Conservation (phyloP, 2,329 filamentous ascomycete genomes). For the Aspergillus sp. region DNA sequence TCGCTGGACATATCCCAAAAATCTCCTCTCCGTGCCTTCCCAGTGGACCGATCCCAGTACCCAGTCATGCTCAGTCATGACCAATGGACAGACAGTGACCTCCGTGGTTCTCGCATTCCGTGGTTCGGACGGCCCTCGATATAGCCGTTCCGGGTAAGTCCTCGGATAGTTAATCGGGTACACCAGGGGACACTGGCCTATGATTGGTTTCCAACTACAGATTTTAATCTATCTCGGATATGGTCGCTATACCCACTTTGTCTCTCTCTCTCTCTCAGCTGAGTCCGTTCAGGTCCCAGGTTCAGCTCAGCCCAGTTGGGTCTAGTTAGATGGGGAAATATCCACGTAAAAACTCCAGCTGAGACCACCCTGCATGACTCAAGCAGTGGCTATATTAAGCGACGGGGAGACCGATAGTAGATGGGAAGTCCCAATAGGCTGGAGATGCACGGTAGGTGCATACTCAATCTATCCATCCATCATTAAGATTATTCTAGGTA, state of each 20-base stretch:
- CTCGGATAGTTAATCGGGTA: slow-evolving; percentile 10
- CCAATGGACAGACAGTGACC: background rate
- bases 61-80: background rate
- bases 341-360: background rate
- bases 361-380: background rate
- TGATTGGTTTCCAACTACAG: slow-evolving; percentile 6
- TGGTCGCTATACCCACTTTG: background rate
- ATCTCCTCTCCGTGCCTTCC: background rate
- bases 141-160: background rate
- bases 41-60: background rate
- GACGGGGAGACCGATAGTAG: background rate
- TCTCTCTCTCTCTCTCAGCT: background rate
- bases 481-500: background rate
- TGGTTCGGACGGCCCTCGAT: background rate
- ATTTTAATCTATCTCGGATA: background rate
- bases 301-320: background rate
- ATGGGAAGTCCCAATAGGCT: background rate
- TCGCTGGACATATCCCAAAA: background rate
- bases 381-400: background rate
- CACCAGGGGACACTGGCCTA: background rate
- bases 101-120: background rate
- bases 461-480: too few species aligned
- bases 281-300: background rate
- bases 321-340: background rate
- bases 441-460: background rate